Base-by-base conservation (phyloP, 768 basidiomycete genomes). In the Rhizopogon sp. region DNA sequence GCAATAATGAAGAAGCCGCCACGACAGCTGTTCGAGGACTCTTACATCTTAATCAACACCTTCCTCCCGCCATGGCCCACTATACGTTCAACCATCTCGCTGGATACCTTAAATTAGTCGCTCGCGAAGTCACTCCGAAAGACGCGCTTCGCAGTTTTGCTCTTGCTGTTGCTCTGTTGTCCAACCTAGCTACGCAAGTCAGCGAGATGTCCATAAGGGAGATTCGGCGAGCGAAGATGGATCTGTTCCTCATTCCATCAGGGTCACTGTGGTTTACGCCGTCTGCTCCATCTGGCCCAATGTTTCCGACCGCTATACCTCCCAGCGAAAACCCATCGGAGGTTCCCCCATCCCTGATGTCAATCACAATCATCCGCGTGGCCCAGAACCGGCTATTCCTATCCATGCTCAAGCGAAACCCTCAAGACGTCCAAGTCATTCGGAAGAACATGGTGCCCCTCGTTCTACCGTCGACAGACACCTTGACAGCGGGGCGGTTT, bases 311-410 rank as follows among this genome's bases (percentile, higher is more conserved):
- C 33, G 62, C 67, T 25, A 64, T 77, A 0, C 68, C 67, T 43
- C 61, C 56, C 7, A 66, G 70, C 10, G 66, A 69, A 37, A 68
- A 76, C 55, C 72, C 72, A 0, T 72, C 72, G 43, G 72, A 75
- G 28, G 55, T 81, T 8, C 74, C 78, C 3, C 54, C 73, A 10
- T 68, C 69, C 39, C 66, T 89, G 28, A 70, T 81, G 5, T 78
- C 74, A 39, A 78, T 88, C 42, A 78, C 81, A 10, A 77, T 85
- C 71, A 77, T 90, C 56, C 79, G 89, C 7, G 74, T 82, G 3
- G 79, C 87, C 1, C 89, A 92, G 70, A 88, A 89, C 60, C 72
- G 85, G 67, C 66, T 90, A 25, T 83, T 88, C 60, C 63, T 82
- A 20, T 69, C 78, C 5, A 80, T 89, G 76, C 70, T 91, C 33